Evolutionary conservation across 805 yeast genomes (phyloP).

Genomic region (Cyberlindnera subsufficiens): DNA sequence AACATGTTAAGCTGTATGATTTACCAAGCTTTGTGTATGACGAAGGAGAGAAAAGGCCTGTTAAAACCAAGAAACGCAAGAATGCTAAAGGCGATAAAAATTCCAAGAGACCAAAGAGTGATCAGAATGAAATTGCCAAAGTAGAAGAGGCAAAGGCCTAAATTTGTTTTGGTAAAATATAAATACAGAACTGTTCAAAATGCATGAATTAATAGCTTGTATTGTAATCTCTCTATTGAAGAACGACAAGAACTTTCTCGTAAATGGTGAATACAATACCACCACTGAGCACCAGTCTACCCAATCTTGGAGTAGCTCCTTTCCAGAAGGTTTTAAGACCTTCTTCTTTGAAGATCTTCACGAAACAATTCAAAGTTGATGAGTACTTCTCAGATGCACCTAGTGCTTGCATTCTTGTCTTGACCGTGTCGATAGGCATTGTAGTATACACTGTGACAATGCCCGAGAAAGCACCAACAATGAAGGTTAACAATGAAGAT

Average conservation of each 20-base stretch:
- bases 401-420: conserved; percentile 94
- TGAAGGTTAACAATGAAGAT: conserved; percentile 73
- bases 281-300: conserved; percentile 87
- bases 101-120: conserved; percentile 31
- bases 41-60: conserved; percentile 75
- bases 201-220: too few relatives aligned
- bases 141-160: conserved; percentile 1
- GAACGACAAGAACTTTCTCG: conserved; percentile 68
- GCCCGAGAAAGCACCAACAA: conserved; percentile 88
- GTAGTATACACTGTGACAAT: conserved; percentile 85
- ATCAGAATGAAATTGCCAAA: conserved; percentile 19
- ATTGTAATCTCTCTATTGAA: conserved; percentile 7
- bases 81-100: conserved; percentile 23
- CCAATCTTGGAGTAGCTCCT: conserved; percentile 96
- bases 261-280: conserved; percentile 96
- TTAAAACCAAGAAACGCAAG: conserved; percentile 53
- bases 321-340: conserved; percentile 93
- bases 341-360: conserved; percentile 73
- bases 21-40: conserved; percentile 79
- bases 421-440: conserved; percentile 94
- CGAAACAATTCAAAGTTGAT: conserved; percentile 79
- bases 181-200: not conserved
- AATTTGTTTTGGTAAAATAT: not conserved
- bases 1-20: conserved; percentile 71
- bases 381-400: conserved; percentile 67